Evolutionary conservation across 768 basidiomycete species (phyloP).

Genomic region (Cubamyces lactineus): DNA sequence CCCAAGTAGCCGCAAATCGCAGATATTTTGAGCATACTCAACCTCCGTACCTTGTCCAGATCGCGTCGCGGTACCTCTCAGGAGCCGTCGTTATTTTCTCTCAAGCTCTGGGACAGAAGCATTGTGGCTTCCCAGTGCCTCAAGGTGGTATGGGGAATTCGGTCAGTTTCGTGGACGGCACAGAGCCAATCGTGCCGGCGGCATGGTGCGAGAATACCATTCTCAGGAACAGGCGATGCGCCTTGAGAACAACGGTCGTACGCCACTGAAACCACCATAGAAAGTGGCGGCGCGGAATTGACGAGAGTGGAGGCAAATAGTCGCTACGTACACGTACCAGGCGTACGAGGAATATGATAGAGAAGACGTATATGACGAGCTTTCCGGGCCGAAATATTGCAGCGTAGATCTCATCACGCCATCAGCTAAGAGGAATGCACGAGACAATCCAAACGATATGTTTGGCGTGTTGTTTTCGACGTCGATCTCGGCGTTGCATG

Average conservation of each 20-base stretch:
- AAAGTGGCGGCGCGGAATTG: no score
- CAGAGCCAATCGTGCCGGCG: constrained; percentile 9
- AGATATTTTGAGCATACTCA: background rate
- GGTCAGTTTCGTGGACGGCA: background rate
- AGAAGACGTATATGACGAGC: no score
- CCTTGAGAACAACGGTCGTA: no score
- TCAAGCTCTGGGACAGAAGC: background rate
- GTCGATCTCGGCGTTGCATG: background rate
- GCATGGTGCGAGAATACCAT: background rate
- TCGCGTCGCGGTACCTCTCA: background rate
- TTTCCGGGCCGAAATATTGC: no score
- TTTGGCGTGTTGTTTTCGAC: background rate
- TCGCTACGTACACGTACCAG: no score
- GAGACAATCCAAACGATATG: no score
- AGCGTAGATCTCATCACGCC: no score
- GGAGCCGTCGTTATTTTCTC: background rate
- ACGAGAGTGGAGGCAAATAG: no score
- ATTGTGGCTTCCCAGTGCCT: background rate
- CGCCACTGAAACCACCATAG: no score
- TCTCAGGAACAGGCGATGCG: background rate
- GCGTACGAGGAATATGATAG: no score
- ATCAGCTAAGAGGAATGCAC: no score
- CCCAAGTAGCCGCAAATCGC: no score
- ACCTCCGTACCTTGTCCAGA: background rate
- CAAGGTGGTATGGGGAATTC: background rate